Base-by-base conservation (phyloP, 768 basidiomycete genomes). In the Leccinum barrowsii region DNA sequence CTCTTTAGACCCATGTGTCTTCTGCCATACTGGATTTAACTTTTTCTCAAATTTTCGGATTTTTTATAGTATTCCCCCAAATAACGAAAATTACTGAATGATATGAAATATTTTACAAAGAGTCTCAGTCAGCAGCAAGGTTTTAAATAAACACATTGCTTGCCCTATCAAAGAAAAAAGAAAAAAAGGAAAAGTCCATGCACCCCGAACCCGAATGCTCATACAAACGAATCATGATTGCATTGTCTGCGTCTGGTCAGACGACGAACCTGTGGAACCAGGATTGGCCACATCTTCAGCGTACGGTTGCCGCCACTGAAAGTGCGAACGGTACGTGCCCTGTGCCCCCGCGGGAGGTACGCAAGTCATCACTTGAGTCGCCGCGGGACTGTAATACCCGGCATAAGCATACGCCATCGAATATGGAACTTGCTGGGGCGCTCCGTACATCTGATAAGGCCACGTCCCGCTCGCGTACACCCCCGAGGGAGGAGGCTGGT, bases 291-390 rank as follows among this genome's bases (percentile, higher is more conserved):
- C 69, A 26, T 76, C 76, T 51, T 76, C 73, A 24, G 59, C 56
- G 44, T 75, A 75, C 51, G 75, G 72, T 54, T 60, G 65, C 58
- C 71, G 75, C 76, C 75, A 77, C 49, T 72, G 71, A 50, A 76
- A 59, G 35, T 59, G 65, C 50, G 67, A 62, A 51, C 63, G 49
- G 32, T 67, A 68, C 62, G 63, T 54, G 64, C 65, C 68, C 52
- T 66, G 72, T 61, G 50, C 59, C 53, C 61, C 63, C 5, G 58
- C 54, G 42, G 67, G 63, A 17, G 62, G 42, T 49, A 52, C 30
- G 52, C 62, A 63, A 46, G 54, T 22, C 42, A 51, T 37, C 34
- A 7, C 37, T n/a, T 60, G 58, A 56, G 61, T 46, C 22, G 21
- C 37, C 44, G 62, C 4, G n/a, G 69, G 65, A 54, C 40, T 42